These are phyloP conservation scores for Chrysoporthe cubensis DNA, from an alignment of 2,329 filamentous ascomycete species.

Conservation along the genomic window DNA sequence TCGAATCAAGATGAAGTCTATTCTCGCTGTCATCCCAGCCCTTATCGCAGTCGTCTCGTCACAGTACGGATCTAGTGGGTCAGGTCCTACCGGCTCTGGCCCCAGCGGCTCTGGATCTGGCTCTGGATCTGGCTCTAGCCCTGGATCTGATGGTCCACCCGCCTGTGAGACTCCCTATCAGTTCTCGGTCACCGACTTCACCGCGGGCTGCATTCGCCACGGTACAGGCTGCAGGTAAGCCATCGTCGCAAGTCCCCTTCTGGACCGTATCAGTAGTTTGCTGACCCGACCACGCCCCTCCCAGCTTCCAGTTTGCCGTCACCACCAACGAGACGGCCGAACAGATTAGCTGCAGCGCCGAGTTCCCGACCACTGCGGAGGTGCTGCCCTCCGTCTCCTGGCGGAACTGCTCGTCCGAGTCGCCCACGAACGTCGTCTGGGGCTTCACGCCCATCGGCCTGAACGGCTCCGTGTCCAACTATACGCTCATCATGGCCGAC, in stretches of 20 bases:
- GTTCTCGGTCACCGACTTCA: neutral
- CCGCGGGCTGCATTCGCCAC: neutral
- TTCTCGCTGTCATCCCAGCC: neutral
- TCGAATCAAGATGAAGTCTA: neutral
- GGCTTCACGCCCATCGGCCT: neutral
- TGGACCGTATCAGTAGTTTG: no score
- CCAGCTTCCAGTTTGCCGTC: neutral
- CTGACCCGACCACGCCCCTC: neutral
- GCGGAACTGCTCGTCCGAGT: neutral
- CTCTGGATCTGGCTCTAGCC: neutral
- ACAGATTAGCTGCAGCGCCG: neutral
- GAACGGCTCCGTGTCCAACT: slow-evolving; percentile 7
- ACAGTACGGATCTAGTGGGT: neutral
- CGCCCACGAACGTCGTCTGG: neutral
- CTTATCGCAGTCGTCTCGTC: neutral
- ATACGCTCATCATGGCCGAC: slow-evolving; percentile 9
- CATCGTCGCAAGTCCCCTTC: neutral
- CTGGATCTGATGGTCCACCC: neutral
- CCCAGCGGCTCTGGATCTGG: neutral
- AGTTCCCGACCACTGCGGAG: neutral
- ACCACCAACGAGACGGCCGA: neutral
- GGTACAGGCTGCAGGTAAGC: slow-evolving; percentile 1
- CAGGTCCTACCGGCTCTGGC: neutral
- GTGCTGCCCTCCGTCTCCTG: neutral
- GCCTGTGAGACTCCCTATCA: neutral